These are phyloP conservation scores for Holtermanniella nyarrowii DNA, from an alignment of 768 basidiomycete species.

Conservation along the genomic window DNA sequence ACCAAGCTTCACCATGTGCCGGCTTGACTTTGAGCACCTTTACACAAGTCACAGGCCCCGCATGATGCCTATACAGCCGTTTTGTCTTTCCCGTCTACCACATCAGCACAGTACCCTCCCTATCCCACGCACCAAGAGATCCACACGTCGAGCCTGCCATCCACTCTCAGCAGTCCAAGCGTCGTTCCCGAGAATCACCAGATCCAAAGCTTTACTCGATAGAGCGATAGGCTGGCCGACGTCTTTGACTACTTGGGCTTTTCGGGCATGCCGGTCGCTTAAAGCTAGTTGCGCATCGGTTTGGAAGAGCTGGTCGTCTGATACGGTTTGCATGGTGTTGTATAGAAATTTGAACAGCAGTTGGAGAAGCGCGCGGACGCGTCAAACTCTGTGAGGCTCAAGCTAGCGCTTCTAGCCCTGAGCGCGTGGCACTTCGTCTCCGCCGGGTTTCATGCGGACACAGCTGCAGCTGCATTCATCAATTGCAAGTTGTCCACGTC, in stretches of 20 bases:
- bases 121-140: conserved; percentile 55
- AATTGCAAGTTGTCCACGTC: too few relatives aligned
- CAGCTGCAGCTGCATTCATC: too few relatives aligned
- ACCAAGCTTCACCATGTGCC: conserved; percentile 3
- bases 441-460: not conserved
- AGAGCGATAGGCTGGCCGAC: conserved; percentile 72
- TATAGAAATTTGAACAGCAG: not conserved
- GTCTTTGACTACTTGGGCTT: conserved; percentile 58
- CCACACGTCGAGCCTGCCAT: conserved; percentile 58
- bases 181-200: conserved; percentile 54
- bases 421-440: not conserved
- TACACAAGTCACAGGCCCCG: conserved; percentile 76
- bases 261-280: conserved; percentile 51
- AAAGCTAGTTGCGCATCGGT: conserved; percentile 61
- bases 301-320: conserved; percentile 53
- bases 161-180: conserved; percentile 89
- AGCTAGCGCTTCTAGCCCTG: not conserved
- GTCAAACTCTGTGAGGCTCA: not conserved
- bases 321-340: conserved; percentile 44
- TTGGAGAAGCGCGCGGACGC: too few relatives aligned
- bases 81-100: conserved; percentile 66
- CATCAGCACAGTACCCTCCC: not conserved
- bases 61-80: conserved; percentile 70
- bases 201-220: conserved; percentile 59
- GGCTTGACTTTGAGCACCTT: conserved; percentile 46